Conservation (phyloP, 768 basidiomycete genomes). For the Suillus clintonianus region DNA sequence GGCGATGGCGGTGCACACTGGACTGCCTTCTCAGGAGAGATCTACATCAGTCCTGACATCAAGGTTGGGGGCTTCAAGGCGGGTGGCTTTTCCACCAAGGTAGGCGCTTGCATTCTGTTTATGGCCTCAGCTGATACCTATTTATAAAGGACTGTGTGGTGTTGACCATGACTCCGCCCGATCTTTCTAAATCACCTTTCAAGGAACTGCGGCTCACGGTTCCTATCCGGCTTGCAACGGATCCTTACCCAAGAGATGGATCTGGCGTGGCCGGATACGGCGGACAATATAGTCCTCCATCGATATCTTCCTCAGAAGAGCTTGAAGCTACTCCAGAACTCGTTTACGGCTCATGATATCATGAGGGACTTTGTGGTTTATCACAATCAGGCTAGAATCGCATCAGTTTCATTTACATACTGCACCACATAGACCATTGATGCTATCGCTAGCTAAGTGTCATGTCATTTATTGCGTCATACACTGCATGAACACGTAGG, state of each 20-base stretch:
- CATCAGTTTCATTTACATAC: background rate
- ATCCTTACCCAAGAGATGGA: slow-evolving; percentile 50
- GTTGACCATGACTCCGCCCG: slow-evolving; percentile 58
- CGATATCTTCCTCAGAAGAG: slow-evolving; percentile 27
- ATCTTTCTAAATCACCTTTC: slow-evolving; percentile 56
- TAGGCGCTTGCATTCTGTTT: slow-evolving; percentile 27
- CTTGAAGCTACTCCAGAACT: slow-evolving; percentile 13
- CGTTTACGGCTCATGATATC: background rate
- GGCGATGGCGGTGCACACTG: slow-evolving; percentile 62
- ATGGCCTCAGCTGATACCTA: slow-evolving; percentile 3
- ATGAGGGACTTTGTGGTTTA: background rate
- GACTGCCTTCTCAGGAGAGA: slow-evolving; percentile 64
- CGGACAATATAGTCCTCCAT: slow-evolving; percentile 8
- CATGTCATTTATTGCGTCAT: background rate
- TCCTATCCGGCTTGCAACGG: slow-evolving; percentile 67
- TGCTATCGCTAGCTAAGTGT: background rate
- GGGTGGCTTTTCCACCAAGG: slow-evolving; percentile 64
- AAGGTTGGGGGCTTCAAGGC: slow-evolving; percentile 66
- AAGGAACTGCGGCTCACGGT: slow-evolving; percentile 59
- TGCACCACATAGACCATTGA: background rate
- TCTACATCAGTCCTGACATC: slow-evolving; percentile 48
- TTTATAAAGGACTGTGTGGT: slow-evolving; percentile 65
- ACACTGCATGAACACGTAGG: background rate
- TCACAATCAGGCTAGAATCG: background rate
- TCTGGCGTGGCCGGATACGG: slow-evolving; percentile 13